Conservation (phyloP, 306 rosid genomes). For the Acacia acuminata region DNA sequence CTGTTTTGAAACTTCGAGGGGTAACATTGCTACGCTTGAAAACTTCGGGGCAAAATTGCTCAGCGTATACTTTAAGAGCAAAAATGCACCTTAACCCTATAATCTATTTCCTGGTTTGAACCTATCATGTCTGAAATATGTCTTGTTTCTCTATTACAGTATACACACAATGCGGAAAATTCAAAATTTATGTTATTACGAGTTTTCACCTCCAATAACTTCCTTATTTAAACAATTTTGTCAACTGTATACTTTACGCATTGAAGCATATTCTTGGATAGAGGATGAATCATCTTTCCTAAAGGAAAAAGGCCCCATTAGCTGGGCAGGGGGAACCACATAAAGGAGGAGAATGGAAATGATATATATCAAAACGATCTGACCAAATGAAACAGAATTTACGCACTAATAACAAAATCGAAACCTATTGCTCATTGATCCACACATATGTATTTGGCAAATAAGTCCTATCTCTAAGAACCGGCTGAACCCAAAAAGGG, state of each 20-base stretch:
- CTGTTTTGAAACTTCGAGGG: too few species aligned
- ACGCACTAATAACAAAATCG: not conserved
- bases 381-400: not conserved
- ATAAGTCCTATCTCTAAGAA: not conserved
- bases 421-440: not conserved
- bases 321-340: not conserved
- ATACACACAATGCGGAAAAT: not conserved
- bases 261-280: not conserved
- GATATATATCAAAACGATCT: not conserved
- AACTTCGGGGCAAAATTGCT: too few species aligned
- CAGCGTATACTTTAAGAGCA: too few species aligned
- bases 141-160: not conserved
- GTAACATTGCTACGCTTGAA: too few species aligned
- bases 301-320: not conserved
- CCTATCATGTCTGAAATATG: not conserved
- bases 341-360: not conserved
- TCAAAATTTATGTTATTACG: not conserved
- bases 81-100: too few species aligned
- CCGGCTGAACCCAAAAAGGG: too few species aligned
- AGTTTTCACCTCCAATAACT: not conserved
- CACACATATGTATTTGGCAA: not conserved
- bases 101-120: not conserved
- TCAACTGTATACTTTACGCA: not conserved
- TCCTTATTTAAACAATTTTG: not conserved
- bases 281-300: not conserved